Percentiles rank a stretch among this genome's conserved stretches.
Evolutionary conservation across 495 filamentous ascomycete genomes (phyloP).

Genomic region (Aspergillus sclerotiicarbonarius): DNA sequence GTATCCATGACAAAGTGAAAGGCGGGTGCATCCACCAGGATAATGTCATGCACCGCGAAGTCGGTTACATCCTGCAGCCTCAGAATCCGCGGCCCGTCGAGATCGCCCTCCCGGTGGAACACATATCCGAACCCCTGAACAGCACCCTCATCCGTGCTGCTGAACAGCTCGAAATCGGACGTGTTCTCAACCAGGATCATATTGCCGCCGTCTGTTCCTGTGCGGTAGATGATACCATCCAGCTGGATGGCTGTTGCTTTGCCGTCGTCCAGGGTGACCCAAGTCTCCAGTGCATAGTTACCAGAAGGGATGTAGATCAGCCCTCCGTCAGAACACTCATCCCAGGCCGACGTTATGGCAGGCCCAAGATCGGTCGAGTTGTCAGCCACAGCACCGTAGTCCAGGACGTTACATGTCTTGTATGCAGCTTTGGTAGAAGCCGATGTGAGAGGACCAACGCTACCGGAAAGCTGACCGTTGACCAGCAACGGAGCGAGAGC

Average conservation of each 20-base stretch:
- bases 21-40: constrained; percentile 49
- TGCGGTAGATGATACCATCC: constrained; percentile 50
- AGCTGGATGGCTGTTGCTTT: constrained; percentile 44
- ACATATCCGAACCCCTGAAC: constrained; percentile 53
- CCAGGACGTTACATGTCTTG: constrained; percentile 47
- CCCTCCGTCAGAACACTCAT: constrained; percentile 38
- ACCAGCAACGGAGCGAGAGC: background rate
- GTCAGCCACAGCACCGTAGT: constrained; percentile 50
- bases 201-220: constrained; percentile 44
- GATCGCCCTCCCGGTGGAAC: constrained; percentile 26
- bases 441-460: constrained; percentile 43
- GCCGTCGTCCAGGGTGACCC: constrained; percentile 40
- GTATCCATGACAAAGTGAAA: constrained; percentile 52
- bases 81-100: constrained; percentile 33
- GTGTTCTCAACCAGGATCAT: constrained; percentile 50
- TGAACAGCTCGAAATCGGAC: constrained; percentile 52
- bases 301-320: constrained; percentile 38
- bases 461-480: constrained; percentile 34
- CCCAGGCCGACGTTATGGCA: constrained; percentile 46
- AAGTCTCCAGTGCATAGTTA: constrained; percentile 32
- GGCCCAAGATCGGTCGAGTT: constrained; percentile 47
- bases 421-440: constrained; percentile 26
- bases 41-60: constrained; percentile 52
- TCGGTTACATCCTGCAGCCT: constrained; percentile 39
- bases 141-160: constrained; percentile 45